Evolutionary conservation across 345 rosid species (phyloP).

Genomic region (Combretum micranthum): DNA sequence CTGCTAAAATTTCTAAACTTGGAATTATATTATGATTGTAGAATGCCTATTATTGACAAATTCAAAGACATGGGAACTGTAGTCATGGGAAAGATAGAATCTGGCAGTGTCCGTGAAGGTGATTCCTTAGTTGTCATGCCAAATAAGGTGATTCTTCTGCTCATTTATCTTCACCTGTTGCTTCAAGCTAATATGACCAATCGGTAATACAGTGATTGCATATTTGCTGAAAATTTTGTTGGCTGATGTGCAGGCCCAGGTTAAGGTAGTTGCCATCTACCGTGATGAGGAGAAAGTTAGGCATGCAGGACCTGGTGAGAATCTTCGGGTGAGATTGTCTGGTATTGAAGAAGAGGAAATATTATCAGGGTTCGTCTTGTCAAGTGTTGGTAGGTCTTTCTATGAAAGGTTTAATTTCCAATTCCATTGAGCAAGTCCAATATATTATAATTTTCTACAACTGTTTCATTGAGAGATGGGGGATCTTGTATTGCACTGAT

Average conservation of each 20-base stretch:
- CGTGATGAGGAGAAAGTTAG: constrained; percentile 77
- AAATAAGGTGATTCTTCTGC: constrained; percentile 54
- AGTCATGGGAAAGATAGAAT: constrained; percentile 95
- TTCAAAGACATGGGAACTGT: constrained; percentile 99
- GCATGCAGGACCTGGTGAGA: constrained; percentile 93
- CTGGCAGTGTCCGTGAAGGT: constrained; percentile 81
- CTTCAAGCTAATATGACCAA: not conserved
- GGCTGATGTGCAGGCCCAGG: constrained; percentile 46
- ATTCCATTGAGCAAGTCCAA: too few relatives aligned
- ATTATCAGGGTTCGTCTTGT: constrained; percentile 80
- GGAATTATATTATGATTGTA: constrained; percentile 23
- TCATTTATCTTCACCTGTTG: constrained; percentile 1
- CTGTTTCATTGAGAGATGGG: not conserved
- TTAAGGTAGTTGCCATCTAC: constrained; percentile 64
- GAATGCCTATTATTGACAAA: constrained; percentile 97
- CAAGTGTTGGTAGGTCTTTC: constrained; percentile 60
- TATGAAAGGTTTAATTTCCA: not conserved
- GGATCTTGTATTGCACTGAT: not conserved
- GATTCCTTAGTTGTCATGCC: constrained; percentile 90
- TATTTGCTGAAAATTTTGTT: constrained; percentile 2
- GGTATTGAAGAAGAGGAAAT: constrained; percentile 96
- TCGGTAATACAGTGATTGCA: not conserved
- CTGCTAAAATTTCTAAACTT: too few relatives aligned
- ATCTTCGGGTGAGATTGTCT: constrained; percentile 68
- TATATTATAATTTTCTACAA: too few relatives aligned